These are phyloP conservation scores for Punctularia strigosozonata DNA, from an alignment of 768 basidiomycete genomes.

Conservation along the genomic window DNA sequence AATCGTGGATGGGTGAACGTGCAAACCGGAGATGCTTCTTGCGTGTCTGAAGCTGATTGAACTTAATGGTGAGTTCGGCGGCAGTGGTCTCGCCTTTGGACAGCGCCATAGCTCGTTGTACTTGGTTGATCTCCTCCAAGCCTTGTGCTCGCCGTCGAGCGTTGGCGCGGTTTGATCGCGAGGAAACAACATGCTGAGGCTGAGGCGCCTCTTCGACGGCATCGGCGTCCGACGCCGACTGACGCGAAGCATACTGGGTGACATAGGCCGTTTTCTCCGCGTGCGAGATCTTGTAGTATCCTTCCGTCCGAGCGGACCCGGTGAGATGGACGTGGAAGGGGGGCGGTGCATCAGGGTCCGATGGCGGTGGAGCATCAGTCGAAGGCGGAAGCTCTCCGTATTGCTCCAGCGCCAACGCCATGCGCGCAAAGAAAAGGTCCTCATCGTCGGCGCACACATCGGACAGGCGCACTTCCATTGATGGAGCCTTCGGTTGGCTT, in stretches of 20 bases:
- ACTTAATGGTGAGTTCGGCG: constrained; percentile 76
- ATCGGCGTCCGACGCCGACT: constrained; percentile 27
- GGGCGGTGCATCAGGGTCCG: constrained; percentile 28
- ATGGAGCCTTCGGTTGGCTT: constrained; percentile 31
- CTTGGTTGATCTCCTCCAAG: constrained; percentile 89
- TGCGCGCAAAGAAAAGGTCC: constrained; percentile 70
- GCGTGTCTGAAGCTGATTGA: constrained; percentile 94
- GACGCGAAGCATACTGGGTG: constrained; percentile 70
- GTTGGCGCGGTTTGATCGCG: constrained; percentile 84
- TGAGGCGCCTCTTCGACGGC: constrained; percentile 34
- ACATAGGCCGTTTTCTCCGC: constrained; percentile 88
- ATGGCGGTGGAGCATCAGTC: constrained; percentile 13
- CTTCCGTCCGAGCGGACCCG: constrained; percentile 87
- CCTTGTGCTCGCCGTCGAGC: constrained; percentile 87
- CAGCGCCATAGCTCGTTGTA: constrained; percentile 67
- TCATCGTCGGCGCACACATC: constrained; percentile 80
- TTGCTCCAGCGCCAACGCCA: constrained; percentile 34
- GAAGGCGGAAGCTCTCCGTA: constrained; percentile 14
- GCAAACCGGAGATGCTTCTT: constrained; percentile 98
- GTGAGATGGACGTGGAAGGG: constrained; percentile 69
- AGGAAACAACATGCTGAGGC: constrained; percentile 52
- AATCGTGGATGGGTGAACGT: constrained; percentile 92
- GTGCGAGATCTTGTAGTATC: constrained; percentile 90
- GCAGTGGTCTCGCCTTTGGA: constrained; percentile 66
- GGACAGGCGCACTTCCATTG: constrained; percentile 35